Evolutionary conservation across 2,329 filamentous ascomycete species (phyloP).

Genomic region (Trichophyton mentagrophytes): DNA sequence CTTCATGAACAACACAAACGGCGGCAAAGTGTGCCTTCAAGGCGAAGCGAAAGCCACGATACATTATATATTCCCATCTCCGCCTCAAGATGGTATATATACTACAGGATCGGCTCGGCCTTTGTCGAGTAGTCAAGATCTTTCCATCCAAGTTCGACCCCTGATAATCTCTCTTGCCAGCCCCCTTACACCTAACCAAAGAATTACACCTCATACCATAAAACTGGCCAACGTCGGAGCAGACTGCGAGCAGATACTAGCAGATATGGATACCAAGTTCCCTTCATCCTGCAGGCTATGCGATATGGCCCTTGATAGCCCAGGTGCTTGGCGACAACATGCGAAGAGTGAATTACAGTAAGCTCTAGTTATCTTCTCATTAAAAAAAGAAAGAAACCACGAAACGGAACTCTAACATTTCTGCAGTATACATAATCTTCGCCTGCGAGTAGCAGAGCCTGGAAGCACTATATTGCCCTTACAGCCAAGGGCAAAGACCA

Average conservation of each 20-base stretch:
- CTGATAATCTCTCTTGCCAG: not conserved
- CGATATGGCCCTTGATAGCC: not conserved
- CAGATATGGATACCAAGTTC: not conserved
- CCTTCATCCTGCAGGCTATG: not conserved
- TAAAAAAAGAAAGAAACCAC: not conserved
- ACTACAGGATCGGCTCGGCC: not conserved
- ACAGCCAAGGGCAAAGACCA: not conserved
- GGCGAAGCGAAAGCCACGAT: not conserved
- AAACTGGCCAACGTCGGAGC: not conserved
- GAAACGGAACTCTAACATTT: not conserved
- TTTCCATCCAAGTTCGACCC: not conserved
- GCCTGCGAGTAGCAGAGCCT: not conserved
- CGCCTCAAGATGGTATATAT: not conserved
- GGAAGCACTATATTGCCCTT: not conserved
- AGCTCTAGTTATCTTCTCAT: not conserved
- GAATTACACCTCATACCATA: not conserved
- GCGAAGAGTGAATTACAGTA: not conserved
- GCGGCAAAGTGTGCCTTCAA: not conserved
- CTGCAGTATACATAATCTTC: not conserved
- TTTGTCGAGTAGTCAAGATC: not conserved
- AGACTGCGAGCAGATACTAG: not conserved
- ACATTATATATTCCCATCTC: not conserved
- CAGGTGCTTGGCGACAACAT: not conserved
- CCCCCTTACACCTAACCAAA: not conserved
- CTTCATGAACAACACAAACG: not conserved